Conservation (phyloP, 768 basidiomycete genomes). For the Lactifluus hygrophoroides region DNA sequence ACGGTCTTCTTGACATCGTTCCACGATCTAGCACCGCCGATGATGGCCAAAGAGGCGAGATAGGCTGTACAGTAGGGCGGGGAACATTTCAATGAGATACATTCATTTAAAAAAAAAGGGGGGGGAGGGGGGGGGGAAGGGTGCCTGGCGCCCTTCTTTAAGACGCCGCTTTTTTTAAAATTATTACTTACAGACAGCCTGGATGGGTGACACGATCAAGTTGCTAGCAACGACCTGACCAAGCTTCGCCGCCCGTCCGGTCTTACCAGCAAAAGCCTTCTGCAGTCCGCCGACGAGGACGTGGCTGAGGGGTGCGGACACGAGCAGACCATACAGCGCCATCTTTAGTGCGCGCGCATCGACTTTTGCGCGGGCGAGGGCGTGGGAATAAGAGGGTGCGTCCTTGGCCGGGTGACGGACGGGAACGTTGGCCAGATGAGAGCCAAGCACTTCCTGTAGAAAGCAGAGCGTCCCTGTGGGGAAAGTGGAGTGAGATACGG, state of each 20-base stretch:
- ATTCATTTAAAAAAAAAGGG: too few relatives aligned
- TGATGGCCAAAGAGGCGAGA: slow-evolving; percentile 74
- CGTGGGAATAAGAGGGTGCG: slow-evolving; percentile 43
- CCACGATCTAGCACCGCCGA: slow-evolving; percentile 65
- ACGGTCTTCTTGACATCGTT: slow-evolving; percentile 60
- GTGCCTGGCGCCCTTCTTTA: too few relatives aligned
- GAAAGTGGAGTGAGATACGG: not conserved
- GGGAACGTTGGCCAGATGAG: slow-evolving; percentile 57
- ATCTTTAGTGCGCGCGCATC: slow-evolving; percentile 73
- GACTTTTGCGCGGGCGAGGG: slow-evolving; percentile 49
- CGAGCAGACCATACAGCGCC: slow-evolving; percentile 72
- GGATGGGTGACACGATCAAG: slow-evolving; percentile 68
- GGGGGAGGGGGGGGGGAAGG: too few relatives aligned
- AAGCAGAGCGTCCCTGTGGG: slow-evolving; percentile 31
- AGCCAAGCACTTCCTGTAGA: slow-evolving; percentile 76
- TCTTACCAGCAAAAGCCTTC: slow-evolving; percentile 68
- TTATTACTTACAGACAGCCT: slow-evolving; percentile 46
- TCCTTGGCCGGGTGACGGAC: slow-evolving; percentile 41
- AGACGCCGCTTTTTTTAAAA: too few relatives aligned
- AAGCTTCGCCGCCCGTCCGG: slow-evolving; percentile 51
- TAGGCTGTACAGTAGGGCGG: too few relatives aligned
- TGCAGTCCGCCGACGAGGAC: slow-evolving; percentile 64
- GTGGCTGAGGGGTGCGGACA: slow-evolving; percentile 79
- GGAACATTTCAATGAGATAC: too few relatives aligned
- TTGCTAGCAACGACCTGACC: slow-evolving; percentile 71